Conservation (phyloP, 2,329 filamentous ascomycete species). For the Aspergillus ruber region DNA sequence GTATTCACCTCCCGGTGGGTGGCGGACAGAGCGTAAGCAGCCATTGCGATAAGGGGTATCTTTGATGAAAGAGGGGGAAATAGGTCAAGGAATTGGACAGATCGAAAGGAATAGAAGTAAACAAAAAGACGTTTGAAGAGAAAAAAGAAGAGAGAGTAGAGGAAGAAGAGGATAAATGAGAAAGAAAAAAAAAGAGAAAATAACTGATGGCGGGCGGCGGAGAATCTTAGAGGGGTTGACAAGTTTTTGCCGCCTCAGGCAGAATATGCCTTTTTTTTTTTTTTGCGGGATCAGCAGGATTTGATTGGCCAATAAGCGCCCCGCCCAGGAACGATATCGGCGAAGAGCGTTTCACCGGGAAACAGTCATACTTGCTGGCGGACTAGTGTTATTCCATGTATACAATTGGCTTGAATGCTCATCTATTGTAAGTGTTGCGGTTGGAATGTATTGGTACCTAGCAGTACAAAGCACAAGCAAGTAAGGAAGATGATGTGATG, state of each 20-base stretch:
- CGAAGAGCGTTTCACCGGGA: neutral
- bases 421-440: no score
- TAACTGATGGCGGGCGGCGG: neutral
- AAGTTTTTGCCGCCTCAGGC: neutral
- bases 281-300: neutral
- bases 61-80: slow-evolving; percentile 6
- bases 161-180: slow-evolving; percentile 2
- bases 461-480: no score
- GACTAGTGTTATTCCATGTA: no score
- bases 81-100: slow-evolving; percentile 5
- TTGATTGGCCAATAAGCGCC: neutral
- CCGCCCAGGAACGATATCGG: neutral
- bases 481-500: neutral
- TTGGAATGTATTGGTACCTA: no score
- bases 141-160: slow-evolving; percentile 5
- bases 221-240: neutral
- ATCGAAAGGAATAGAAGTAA: slow-evolving; percentile 7
- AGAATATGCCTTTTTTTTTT: neutral
- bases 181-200: neutral
- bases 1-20: slow-evolving; percentile 58
- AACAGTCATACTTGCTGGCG: no score
- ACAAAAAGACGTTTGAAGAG: slow-evolving; percentile 6
- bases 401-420: neutral
- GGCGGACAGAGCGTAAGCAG: slow-evolving; percentile 58
- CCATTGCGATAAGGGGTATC: slow-evolving; percentile 28